Evolutionary conservation across 345 rosid genomes (phyloP).

Genomic region (Pistacia vera): DNA sequence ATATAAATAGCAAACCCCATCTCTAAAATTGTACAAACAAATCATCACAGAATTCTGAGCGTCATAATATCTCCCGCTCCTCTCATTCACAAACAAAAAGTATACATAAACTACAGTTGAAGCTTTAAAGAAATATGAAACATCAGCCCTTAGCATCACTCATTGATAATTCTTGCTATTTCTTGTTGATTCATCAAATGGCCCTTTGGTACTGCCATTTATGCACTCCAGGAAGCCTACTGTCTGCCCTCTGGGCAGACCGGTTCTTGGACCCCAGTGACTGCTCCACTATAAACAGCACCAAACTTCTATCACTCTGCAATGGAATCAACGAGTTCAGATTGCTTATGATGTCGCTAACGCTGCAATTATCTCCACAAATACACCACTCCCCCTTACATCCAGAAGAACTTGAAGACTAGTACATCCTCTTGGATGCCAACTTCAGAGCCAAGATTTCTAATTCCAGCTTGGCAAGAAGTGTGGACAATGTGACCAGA

Average conservation of each 20-base stretch:
- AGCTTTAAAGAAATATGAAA: conserved; percentile 16
- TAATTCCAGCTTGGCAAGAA: conserved; percentile 74
- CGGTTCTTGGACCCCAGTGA: conserved; percentile 59
- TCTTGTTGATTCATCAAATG: conserved; percentile 25
- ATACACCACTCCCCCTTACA: conserved; percentile 39
- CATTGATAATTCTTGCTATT: conserved; percentile 20
- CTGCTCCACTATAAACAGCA: conserved; percentile 44
- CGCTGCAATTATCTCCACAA: conserved; percentile 73
- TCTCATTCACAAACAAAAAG: too few relatives aligned
- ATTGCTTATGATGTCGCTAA: conserved; percentile 55
- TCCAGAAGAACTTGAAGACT: conserved; percentile 49
- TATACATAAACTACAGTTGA: background rate
- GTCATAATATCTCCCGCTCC: background rate
- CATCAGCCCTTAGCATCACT: conserved; percentile 5
- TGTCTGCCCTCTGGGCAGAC: conserved; percentile 49
- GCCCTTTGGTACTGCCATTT: conserved; percentile 47
- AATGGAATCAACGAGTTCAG: conserved; percentile 44
- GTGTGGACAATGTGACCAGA: conserved; percentile 35
- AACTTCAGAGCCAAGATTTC: conserved; percentile 68
- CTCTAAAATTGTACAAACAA: background rate
- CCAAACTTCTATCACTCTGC: conserved; percentile 26
- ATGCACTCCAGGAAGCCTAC: conserved; percentile 36
- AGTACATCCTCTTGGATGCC: conserved; percentile 63
- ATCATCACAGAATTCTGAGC: background rate
- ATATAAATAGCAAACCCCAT: background rate